phyloP scores from a whole-genome alignment of 2,329 filamentous ascomycete species.

The Xylariaceae sp. region DNA sequence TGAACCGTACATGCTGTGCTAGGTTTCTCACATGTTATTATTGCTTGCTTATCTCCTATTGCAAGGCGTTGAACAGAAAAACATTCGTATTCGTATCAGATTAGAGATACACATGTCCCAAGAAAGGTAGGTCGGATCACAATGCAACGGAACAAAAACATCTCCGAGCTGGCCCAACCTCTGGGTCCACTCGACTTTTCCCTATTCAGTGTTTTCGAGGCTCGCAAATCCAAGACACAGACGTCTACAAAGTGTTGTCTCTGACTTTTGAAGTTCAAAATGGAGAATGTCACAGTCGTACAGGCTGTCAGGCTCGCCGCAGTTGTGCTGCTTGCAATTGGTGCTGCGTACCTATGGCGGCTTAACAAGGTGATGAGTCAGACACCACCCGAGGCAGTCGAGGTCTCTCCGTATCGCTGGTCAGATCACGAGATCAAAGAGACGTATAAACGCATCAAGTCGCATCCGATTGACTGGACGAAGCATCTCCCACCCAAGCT shows the following conservation, averaged over 20 bases:
- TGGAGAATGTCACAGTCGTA: conserved; percentile 21
- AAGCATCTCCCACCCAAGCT: conserved; percentile 42
- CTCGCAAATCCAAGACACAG: neutral
- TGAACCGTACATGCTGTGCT: too few species aligned
- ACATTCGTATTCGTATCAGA: conserved; percentile 16
- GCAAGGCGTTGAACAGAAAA: too few species aligned
- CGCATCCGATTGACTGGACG: conserved; percentile 38
- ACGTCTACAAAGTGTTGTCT: neutral
- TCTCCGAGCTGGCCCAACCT: neutral
- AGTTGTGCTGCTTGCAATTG: conserved; percentile 27
- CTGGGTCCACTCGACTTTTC: neutral
- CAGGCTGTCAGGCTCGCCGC: conserved; percentile 22
- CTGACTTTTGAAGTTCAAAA: too few species aligned
- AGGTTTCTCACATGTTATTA: neutral
- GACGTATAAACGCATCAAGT: conserved; percentile 41
- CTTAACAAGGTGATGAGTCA: conserved; percentile 42
- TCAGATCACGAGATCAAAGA: conserved; percentile 39
- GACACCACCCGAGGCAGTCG: conserved; percentile 39
- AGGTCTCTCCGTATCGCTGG: conserved; percentile 41
- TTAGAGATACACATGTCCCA: conserved; percentile 4
- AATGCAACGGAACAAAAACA: conserved; percentile 11
- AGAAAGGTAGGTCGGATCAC: conserved; percentile 18
- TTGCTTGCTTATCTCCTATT: neutral
- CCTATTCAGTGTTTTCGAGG: neutral
- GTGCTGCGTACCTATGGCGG: conserved; percentile 36